Evolutionary conservation across 495 filamentous ascomycete genomes (phyloP).

Genomic region (Sabuloglossum arenarium): DNA sequence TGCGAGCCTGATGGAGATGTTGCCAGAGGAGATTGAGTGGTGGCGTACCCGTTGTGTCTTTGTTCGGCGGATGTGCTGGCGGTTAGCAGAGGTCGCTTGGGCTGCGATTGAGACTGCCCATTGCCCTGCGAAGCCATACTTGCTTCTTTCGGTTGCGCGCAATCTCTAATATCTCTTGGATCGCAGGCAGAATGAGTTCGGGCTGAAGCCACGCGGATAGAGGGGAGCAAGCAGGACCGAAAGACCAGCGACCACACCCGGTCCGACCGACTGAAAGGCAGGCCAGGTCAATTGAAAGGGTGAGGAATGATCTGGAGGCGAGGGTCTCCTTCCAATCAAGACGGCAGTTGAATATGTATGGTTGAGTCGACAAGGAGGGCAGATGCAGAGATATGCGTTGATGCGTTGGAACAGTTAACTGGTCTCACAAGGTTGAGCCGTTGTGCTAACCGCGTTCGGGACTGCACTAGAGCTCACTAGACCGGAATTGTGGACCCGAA

Average conservation of each 20-base stretch:
- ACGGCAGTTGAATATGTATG: background rate
- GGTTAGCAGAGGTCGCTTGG: background rate
- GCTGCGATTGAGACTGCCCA: background rate
- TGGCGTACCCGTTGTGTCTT: background rate
- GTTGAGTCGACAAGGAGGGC: background rate
- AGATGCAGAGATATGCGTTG: background rate
- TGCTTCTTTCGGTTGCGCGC: background rate
- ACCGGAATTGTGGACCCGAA: no score
- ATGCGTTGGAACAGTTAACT: background rate
- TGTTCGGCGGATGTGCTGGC: background rate
- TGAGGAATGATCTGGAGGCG: background rate
- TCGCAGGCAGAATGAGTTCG: background rate
- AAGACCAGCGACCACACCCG: no score
- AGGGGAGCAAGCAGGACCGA: background rate
- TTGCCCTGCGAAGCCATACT: conserved; percentile 1
- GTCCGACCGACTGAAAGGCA: background rate
- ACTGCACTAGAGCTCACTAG: no score
- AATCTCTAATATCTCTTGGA: background rate
- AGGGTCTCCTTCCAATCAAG: background rate
- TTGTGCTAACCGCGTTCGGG: no score
- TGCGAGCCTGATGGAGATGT: background rate
- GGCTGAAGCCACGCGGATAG: background rate
- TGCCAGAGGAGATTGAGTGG: background rate
- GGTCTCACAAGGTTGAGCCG: no score
- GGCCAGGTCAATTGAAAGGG: background rate